Evolutionary conservation across 257 asterid species (phyloP), one percentile per base, ranked within the genome.

Genomic region (Pogostemon cablin): DNA sequence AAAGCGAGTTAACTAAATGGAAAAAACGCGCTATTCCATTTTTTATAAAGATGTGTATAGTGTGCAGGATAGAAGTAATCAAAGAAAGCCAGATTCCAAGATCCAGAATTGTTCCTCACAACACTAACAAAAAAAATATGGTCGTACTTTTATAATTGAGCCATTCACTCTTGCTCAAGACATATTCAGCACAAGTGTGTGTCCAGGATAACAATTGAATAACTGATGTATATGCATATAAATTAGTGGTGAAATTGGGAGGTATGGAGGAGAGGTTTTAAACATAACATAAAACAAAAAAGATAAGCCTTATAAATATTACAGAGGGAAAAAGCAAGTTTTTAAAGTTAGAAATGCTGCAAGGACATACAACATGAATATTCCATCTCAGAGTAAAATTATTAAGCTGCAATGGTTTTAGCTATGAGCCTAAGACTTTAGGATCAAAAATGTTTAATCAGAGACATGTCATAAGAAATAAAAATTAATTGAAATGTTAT

Each of bases 341-440:
- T 40, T 48, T 9, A 0, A 50, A 54, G 44, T 64, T 54, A 57
- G 57, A 8, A 65, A 63, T 71, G 68, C 56, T 61, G 62, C 68
- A 54, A 15, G 15, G 53, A 32, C 5, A 37, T 60, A 62, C 48
- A 47, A 69, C 62, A 52, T 41, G 54, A 48, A 9, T 43, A 63
- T 40, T 25, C 49, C 38, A 70, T 43, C 46, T 41, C 15, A 52
- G 37, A 43, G 37, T 55, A 46, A 57, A 74, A 48, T 7, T 10
- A 38, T 38, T 15, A 44, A 67, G 65, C 47, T 25, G 44, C 67
- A 77, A 52, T 54, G 17, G 5, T 61, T 75, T 46, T 57, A 58
- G 64, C 41, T 39, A 9, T 9, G 55, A 67, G 32, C 12, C 58
- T 46, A 17, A 54, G 7, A 25, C 32, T 25, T 25, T 4, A 39